These are phyloP conservation scores for Coniella lustricola DNA, from an alignment of 2,329 filamentous ascomycete genomes.

Conservation along the genomic window DNA sequence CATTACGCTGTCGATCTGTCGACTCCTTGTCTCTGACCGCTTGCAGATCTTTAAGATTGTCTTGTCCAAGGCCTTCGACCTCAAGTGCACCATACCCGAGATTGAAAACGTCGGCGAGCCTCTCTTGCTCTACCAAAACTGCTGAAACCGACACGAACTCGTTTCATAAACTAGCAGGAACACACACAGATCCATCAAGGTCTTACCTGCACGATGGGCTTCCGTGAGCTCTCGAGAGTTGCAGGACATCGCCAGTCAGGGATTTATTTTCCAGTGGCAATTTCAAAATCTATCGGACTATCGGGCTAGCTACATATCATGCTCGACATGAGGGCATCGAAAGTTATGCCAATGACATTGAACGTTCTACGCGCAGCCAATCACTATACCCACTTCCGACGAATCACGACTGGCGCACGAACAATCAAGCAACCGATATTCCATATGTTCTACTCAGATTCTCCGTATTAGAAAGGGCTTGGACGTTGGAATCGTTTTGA, in stretches of 20 bases:
- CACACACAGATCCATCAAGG: not conserved
- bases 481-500: too few relatives aligned
- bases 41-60: constrained; percentile 98
- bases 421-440: not conserved
- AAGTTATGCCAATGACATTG: not conserved
- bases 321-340: not conserved
- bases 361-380: not conserved
- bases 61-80: constrained; percentile 93
- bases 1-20: not conserved
- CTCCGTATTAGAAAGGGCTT: too few relatives aligned
- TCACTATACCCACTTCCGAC: constrained; percentile 3
- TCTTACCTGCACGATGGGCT: too few relatives aligned
- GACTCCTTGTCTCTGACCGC: constrained; percentile 4
- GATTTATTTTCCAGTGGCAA: too few relatives aligned
- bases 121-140: constrained; percentile 78
- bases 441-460: not conserved
- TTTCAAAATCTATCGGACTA: too few relatives aligned
- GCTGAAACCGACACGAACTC: constrained; percentile 24
- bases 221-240: too few relatives aligned
- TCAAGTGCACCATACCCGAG: constrained; percentile 98
- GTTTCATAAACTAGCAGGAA: not conserved
- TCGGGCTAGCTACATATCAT: not conserved
- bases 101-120: constrained; percentile 98
- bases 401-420: not conserved
- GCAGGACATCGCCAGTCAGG: too few relatives aligned